Evolutionary conservation across 441 rosid species (phyloP), one percentile per base, ranked within the genome.

Genomic region (Capsella rubella): DNA sequence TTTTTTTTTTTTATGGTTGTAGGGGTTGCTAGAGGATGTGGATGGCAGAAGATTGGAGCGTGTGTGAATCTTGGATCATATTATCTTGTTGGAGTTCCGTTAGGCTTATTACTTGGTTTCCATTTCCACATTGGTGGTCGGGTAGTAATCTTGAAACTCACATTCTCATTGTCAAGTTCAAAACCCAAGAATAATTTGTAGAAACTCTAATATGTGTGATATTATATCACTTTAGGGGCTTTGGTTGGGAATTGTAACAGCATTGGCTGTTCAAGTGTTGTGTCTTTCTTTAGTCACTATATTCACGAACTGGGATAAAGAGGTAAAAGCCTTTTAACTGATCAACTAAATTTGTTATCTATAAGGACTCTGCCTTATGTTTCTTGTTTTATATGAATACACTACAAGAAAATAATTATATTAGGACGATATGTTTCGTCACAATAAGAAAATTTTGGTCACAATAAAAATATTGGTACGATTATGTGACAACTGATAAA

Each of bases 21-120:
- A 89, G 91, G 92, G 31, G 79, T 73, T 66, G 92, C 88, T 12
- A 85, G 92, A 83, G 91, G 91, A 16, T 86, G 90, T 74, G 95
- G 90, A 4, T 82, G 91, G 95, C 90, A 90, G 75, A 80, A 80
- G 73, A 67, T 76, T 9, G 85, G 87, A 37, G 88, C 89, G 0
- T 54, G 18, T 11, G 82, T 87, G 42, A 90, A 90, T 61, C 72
- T 86, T 5, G 88, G 87, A 18, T 76, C 95, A 8, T 86, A 85
- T 69, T 86, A 83, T 72, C 56, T 82, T 37, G 78, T 76, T 0
- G 92, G 91, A 43, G 80, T 86, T 31, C 92, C 92, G 3, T 60
- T 49, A 4, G 84, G 90, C 15, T 57, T 74, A 45, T 27, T 80
- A 53, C 71, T 86, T 64, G 79, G 86, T 55, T 90, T 88, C 69